phyloP scores from a whole-genome alignment of 2,329 filamentous ascomycete species.

The Stachybotrys elegans region DNA sequence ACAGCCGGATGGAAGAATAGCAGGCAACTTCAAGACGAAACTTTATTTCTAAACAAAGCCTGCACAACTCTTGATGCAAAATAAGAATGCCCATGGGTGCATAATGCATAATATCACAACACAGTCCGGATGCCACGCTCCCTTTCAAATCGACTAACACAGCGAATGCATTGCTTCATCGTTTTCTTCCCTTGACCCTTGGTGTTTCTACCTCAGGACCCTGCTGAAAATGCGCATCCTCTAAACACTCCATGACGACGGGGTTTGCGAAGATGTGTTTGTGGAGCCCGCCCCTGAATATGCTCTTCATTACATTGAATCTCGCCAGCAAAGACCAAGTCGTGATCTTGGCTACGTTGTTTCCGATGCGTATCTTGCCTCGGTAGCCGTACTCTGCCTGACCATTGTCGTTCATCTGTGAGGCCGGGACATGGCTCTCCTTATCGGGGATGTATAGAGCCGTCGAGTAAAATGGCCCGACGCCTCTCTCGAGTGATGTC shows the following conservation, averaged over 20 bases:
- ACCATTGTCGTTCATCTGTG: slow-evolving; percentile 35
- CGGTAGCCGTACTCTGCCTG: slow-evolving; percentile 48
- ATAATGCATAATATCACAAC: too few species aligned
- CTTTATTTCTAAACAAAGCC: too few species aligned
- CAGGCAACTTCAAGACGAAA: too few species aligned
- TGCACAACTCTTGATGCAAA: too few species aligned
- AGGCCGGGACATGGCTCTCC: slow-evolving; percentile 37
- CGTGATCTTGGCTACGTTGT: slow-evolving; percentile 40
- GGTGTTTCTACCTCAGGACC: too few species aligned
- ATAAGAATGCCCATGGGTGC: too few species aligned
- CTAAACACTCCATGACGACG: slow-evolving; percentile 31
- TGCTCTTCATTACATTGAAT: slow-evolving; percentile 40
- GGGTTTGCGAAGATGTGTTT: slow-evolving; percentile 32
- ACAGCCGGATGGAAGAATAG: too few species aligned
- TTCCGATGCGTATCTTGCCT: slow-evolving; percentile 43
- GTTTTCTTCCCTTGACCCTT: too few species aligned
- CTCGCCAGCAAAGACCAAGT: slow-evolving; percentile 46
- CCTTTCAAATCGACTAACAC: too few species aligned
- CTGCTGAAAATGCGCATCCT: slow-evolving; percentile 28
- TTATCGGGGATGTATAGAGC: slow-evolving; percentile 33
- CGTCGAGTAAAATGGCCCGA: slow-evolving; percentile 50
- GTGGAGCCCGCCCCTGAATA: slow-evolving; percentile 41
- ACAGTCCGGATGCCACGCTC: too few species aligned
- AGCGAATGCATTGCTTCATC: too few species aligned
- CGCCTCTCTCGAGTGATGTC: slow-evolving; percentile 48